A percentile compares a stretch with the other conserved stretches of the same genome.
phyloP scores from a whole-genome alignment of 176 grass and related monocot species.

The Phyllostachys edulis region DNA sequence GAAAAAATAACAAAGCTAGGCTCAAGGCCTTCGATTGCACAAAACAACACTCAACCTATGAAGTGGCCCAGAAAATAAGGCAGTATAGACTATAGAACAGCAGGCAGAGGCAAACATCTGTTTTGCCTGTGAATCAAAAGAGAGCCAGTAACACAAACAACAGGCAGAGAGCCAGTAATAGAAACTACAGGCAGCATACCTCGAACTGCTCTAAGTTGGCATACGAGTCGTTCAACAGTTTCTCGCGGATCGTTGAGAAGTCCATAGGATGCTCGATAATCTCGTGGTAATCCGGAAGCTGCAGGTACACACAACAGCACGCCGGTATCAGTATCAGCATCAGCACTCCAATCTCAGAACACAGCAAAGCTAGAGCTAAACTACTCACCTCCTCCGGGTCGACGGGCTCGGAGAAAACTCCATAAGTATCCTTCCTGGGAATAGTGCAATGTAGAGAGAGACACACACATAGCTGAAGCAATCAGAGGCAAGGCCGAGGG shows the following conservation, averaged over 20 bases:
- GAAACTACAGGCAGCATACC: constrained; percentile 39
- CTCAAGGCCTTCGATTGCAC: not conserved
- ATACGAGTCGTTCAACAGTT: constrained; percentile 59
- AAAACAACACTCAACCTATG: not conserved
- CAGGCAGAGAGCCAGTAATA: not conserved
- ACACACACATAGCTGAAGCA: constrained; percentile 18
- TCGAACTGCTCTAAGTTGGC: constrained; percentile 58
- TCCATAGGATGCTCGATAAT: constrained; percentile 70
- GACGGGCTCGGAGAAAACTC: constrained; percentile 67
- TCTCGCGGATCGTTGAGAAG: constrained; percentile 65
- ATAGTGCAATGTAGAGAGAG: constrained; percentile 22
- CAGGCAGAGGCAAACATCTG: not conserved
- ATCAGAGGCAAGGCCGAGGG: not conserved
- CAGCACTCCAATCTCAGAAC: not conserved
- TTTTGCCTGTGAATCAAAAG: constrained; percentile 3
- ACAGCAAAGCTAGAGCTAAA: not conserved
- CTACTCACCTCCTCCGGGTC: constrained; percentile 59
- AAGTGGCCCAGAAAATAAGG: not conserved
- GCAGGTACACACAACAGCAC: constrained; percentile 15
- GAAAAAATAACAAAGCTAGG: not conserved
- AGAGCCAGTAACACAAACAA: constrained; percentile 7
- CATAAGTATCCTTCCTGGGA: constrained; percentile 78
- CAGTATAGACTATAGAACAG: not conserved
- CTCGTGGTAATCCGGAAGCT: constrained; percentile 77
- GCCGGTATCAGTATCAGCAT: not conserved